Evolutionary conservation across 371 early-diverging fungal species (phyloP).

Genomic region (Vairimorpha necatrix): DNA sequence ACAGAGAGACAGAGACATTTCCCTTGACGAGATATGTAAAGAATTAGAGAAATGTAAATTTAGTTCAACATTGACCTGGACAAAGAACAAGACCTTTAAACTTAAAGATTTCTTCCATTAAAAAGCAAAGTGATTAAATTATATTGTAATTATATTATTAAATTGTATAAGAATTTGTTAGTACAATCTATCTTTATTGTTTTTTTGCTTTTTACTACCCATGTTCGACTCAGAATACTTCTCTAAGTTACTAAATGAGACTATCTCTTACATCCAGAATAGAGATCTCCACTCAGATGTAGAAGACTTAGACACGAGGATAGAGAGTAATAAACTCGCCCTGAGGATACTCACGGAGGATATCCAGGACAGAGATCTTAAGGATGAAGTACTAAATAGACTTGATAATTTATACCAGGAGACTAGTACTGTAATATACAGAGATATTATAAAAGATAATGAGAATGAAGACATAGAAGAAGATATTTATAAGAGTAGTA

Average conservation of each 20-base stretch:
- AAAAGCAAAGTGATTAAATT: neutral
- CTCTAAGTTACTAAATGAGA: constrained; percentile 29
- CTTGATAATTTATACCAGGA: constrained; percentile 24
- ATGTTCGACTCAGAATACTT: constrained; percentile 43
- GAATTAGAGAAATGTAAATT: constrained; percentile 3
- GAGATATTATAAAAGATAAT: neutral
- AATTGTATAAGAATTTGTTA: no score
- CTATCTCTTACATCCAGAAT: constrained; percentile 13
- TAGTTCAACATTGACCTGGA: constrained; percentile 7
- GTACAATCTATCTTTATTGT: no score
- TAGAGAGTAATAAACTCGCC: constrained; percentile 29
- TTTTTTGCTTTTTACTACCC: no score
- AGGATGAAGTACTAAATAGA: constrained; percentile 6
- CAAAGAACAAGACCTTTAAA: neutral
- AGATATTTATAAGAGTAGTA: constrained; percentile 23
- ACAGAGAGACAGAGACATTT: neutral
- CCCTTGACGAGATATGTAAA: neutral
- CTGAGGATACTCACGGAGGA: constrained; percentile 24
- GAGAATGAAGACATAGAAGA: constrained; percentile 22
- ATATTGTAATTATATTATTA: no score
- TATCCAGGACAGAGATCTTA: constrained; percentile 21
- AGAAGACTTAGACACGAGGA: constrained; percentile 25
- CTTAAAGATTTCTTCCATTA: constrained; percentile 24
- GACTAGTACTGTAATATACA: constrained; percentile 9
- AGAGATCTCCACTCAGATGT: neutral